phyloP scores from a whole-genome alignment of 352 stramenopile species.

The Thraustochytrium sp. region DNA sequence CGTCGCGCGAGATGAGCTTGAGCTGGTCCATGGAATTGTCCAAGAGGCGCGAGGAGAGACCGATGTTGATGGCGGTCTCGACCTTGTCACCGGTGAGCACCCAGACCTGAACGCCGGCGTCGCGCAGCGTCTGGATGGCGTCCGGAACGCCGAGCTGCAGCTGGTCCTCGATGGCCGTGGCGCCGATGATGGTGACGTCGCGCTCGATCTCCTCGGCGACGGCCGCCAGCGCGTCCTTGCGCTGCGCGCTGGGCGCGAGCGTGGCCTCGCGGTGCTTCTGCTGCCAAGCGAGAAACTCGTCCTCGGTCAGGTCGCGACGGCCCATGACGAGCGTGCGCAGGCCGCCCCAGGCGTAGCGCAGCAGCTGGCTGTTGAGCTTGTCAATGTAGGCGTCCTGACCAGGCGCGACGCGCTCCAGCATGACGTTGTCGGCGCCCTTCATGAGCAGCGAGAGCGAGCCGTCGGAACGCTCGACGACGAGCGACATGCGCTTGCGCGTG shows the following conservation, averaged over 20 bases:
- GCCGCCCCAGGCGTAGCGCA: slow-evolving; percentile 30
- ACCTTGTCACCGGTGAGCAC: slow-evolving; percentile 88
- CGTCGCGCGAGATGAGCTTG: slow-evolving; percentile 29
- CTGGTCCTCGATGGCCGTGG: slow-evolving; percentile 87
- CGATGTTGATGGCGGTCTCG: slow-evolving; percentile 90
- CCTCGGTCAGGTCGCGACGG: slow-evolving; percentile 3
- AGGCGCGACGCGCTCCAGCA: slow-evolving; percentile 25
- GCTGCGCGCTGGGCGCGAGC: not conserved
- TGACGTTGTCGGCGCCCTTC: slow-evolving; percentile 49
- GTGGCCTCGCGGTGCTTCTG: slow-evolving; percentile 21
- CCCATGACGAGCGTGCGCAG: slow-evolving; percentile 42
- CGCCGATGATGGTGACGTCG: slow-evolving; percentile 54
- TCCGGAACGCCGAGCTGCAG: slow-evolving; percentile 80
- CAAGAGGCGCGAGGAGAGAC: slow-evolving; percentile 75
- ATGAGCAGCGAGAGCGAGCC: slow-evolving; percentile 10
- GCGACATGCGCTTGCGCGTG: slow-evolving; percentile 95
- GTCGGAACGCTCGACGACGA: slow-evolving; percentile 67
- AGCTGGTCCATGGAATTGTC: slow-evolving; percentile 44
- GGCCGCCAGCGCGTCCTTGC: not conserved
- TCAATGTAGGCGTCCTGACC: not conserved
- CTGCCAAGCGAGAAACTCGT: slow-evolving; percentile 22
- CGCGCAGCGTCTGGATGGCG: slow-evolving; percentile 70
- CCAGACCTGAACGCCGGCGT: slow-evolving; percentile 82
- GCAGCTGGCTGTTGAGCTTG: not conserved
- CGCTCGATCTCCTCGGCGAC: slow-evolving; percentile 37